These are phyloP conservation scores for Scheffersomyces lignicola DNA, from an alignment of 1,139 yeast genomes.

Conservation along the genomic window DNA sequence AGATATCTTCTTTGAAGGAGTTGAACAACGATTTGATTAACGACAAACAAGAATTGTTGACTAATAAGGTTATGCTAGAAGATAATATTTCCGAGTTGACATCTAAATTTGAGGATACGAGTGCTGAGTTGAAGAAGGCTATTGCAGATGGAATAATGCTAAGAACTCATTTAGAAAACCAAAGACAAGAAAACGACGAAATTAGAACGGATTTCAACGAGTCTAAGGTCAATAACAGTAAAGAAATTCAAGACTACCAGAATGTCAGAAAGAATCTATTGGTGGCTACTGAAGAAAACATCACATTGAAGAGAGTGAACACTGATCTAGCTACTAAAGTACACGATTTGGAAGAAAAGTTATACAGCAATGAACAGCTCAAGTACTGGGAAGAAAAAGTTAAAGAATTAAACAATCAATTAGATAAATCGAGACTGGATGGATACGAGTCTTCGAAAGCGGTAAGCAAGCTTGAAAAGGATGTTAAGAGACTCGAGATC, in stretches of 20 bases:
- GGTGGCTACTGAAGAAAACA: conserved; percentile 44
- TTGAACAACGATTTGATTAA: conserved; percentile 49
- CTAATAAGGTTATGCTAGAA: conserved; percentile 49
- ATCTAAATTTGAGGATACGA: conserved; percentile 45
- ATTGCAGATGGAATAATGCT: conserved; percentile 32
- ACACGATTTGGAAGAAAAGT: conserved; percentile 37
- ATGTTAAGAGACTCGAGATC: conserved; percentile 36
- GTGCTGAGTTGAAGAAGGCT: conserved; percentile 31
- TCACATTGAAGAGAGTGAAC: conserved; percentile 38
- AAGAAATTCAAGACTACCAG: conserved; percentile 38
- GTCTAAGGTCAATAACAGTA: conserved; percentile 31
- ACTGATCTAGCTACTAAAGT: conserved; percentile 35
- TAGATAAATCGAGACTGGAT: conserved; percentile 32
- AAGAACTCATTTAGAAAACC: conserved; percentile 38
- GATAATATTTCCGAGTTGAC: conserved; percentile 43
- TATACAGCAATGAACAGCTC: conserved; percentile 47
- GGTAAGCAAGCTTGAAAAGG: conserved; percentile 32
- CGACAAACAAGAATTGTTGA: conserved; percentile 52
- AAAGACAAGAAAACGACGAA: conserved; percentile 31
- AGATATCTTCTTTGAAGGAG: conserved; percentile 51
- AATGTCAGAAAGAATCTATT: conserved; percentile 38
- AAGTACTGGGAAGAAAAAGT: conserved; percentile 47
- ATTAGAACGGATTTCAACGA: conserved; percentile 37
- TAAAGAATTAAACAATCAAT: conserved; percentile 26
- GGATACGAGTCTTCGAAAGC: conserved; percentile 33